Evolutionary conservation across 768 basidiomycete species (phyloP), one percentile per base, ranked within the genome.

Genomic region (Leccinum rimulosum): DNA sequence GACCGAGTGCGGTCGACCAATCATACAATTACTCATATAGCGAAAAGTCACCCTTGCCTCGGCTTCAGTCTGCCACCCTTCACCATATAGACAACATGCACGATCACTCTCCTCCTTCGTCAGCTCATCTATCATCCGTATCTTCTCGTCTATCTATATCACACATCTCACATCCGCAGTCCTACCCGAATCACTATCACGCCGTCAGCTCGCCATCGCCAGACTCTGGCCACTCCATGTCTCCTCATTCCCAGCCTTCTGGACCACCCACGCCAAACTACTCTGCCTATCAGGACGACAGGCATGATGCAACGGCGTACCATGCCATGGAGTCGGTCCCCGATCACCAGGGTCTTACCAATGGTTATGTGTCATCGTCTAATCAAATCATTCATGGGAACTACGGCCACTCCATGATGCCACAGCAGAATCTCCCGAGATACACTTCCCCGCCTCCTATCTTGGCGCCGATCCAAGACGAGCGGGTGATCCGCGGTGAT

Each of bases 111-210:
- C 77, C 60, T 57, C 75, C 70, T 11, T 59, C 70, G 15, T 72
- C 69, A 2, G 65, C 68, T 2, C 71, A 67, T 55, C 68, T 70
- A 8, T 67, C 75, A 0, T 68, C 80, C 4, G 71, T 77, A 3
- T 71, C 77, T 4, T 84, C 83, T n/a, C 80, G 84, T 9, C 80
- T 84, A 45, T 84, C 84, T 6, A 82, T 85, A 27, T 84, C 84
- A 0, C 84, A 84, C 58, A 81, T 85, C 25, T 84, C 82, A 0
- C 82, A 84, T 58, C 82, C 83, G 1, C 80, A 81, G 12, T 70
- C 78, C 22, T 79, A 80, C 58, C 72, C 76, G 52, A 70, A 6
- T 4, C 77, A 63, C 68, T 79, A 66, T 59, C 74, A 59, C 62
- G 70, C 63, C 5, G 73, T 73, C 54, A 71, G 74, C 53, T 74